A percentile compares a stretch with the other conserved stretches of the same genome.
These are phyloP conservation scores for Rhodotorula mucilaginosa DNA, from an alignment of 1,284 basidiomycete species.

Conservation along the genomic window DNA sequence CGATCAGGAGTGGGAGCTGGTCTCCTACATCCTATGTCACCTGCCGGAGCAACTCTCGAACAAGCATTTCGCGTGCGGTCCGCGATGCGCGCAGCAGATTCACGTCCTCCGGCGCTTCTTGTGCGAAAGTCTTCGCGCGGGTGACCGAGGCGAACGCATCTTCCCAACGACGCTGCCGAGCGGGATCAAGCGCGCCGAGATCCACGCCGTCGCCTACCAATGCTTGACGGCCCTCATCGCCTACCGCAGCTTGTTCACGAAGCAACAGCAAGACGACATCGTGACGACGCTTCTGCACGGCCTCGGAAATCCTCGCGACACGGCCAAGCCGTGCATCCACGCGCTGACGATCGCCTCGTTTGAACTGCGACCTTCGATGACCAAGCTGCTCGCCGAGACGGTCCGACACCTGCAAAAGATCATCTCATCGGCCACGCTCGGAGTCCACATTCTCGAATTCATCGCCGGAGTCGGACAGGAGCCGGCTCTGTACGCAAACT, in stretches of 20 bases:
- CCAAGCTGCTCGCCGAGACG: slow-evolving; percentile 74
- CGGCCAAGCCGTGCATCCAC: slow-evolving; percentile 88
- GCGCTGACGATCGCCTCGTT: slow-evolving; percentile 84
- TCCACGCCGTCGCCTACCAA: slow-evolving; percentile 83
- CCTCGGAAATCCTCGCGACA: slow-evolving; percentile 69
- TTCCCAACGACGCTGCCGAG: slow-evolving; percentile 54
- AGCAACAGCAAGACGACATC: slow-evolving; percentile 62
- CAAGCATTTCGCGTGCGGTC: slow-evolving; percentile 95
- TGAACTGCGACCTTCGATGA: slow-evolving; percentile 81
- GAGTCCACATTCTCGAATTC: slow-evolving; percentile 93
- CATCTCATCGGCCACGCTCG: slow-evolving; percentile 89
- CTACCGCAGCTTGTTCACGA: slow-evolving; percentile 76
- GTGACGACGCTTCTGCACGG: slow-evolving; percentile 82
- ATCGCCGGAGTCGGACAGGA: slow-evolving; percentile 81
- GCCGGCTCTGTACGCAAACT: slow-evolving; percentile 78
- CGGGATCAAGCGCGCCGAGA: slow-evolving; percentile 68
- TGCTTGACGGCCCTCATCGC: slow-evolving; percentile 84
- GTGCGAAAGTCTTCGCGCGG: slow-evolving; percentile 63
- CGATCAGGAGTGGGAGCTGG: slow-evolving; percentile 87
- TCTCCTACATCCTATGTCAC: slow-evolving; percentile 88
- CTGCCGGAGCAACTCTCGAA: slow-evolving; percentile 88
- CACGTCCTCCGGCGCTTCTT: slow-evolving; percentile 66
- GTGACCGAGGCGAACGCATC: slow-evolving; percentile 61
- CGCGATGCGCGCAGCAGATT: slow-evolving; percentile 66
- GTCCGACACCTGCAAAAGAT: slow-evolving; percentile 88